A percentile compares a stretch with the other conserved stretches of the same genome.
Conservation (phyloP, 139 green algal species). For the Haematococcus lacustris region DNA sequence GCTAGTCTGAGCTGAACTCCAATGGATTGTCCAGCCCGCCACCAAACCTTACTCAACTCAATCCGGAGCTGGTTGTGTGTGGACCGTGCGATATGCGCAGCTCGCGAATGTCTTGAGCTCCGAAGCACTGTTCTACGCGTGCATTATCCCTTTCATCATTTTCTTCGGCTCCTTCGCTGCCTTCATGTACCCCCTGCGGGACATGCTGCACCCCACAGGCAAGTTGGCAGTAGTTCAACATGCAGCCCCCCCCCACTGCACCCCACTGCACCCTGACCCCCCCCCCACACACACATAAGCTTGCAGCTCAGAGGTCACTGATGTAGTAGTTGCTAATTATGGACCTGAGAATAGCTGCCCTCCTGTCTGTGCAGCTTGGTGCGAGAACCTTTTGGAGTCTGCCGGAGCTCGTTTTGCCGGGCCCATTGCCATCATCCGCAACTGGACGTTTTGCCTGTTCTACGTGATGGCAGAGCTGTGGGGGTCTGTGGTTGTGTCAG, state of each 20-base stretch:
- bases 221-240: too few species aligned
- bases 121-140: conserved; percentile 94
- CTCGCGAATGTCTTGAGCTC: conserved; percentile 83
- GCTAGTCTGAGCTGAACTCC: too few species aligned
- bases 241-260: too few species aligned
- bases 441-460: conserved; percentile 99
- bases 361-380: conserved; percentile 64
- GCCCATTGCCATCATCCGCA: conserved; percentile 96
- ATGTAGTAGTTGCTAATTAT: too few species aligned
- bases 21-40: too few species aligned
- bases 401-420: conserved; percentile 76
- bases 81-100: too few species aligned
- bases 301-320: too few species aligned
- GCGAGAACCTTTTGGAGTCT: conserved; percentile 65
- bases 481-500: conserved; percentile 96
- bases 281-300: too few species aligned
- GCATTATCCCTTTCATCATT: conserved; percentile 96
- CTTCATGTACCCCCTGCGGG: conserved; percentile 89
- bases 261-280: too few species aligned
- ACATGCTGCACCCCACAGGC: conserved; percentile 86
- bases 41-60: too few species aligned
- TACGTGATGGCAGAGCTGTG: conserved; percentile 99
- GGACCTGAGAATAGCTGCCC: too few species aligned
- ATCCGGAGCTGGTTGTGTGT: too few species aligned
- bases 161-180: conserved; percentile 97